A percentile compares a stretch with the other conserved stretches of the same genome.
Evolutionary conservation across 2,329 filamentous ascomycete genomes (phyloP).

Genomic region (Colletotrichum simmondsii): DNA sequence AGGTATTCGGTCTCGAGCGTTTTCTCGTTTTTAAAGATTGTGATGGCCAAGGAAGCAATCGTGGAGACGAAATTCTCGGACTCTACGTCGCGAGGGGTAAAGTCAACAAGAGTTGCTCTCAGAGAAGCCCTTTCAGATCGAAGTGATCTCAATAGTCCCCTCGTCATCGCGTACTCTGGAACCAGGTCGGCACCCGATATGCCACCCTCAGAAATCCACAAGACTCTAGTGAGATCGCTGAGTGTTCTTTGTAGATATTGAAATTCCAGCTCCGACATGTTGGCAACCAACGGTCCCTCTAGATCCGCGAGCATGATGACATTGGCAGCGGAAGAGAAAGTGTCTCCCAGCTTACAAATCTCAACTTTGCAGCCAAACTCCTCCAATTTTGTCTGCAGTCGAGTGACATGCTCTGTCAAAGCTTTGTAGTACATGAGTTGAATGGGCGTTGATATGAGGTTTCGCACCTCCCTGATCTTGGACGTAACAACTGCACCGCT

Average conservation of each 20-base stretch:
- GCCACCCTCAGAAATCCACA: slow-evolving; percentile 42
- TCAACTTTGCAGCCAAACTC: slow-evolving; percentile 31
- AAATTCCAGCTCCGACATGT: slow-evolving; percentile 40
- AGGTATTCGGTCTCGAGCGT: slow-evolving; percentile 37
- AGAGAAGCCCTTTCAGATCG: slow-evolving; percentile 40
- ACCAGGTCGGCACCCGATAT: slow-evolving; percentile 37
- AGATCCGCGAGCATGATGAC: slow-evolving; percentile 44
- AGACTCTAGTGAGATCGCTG: slow-evolving; percentile 37
- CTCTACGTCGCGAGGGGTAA: slow-evolving; percentile 39
- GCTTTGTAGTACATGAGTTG: slow-evolving; percentile 33
- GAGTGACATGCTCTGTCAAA: slow-evolving; percentile 28
- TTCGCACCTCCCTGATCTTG: background rate
- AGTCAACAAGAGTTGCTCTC: slow-evolving; percentile 24
- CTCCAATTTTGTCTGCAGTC: slow-evolving; percentile 31
- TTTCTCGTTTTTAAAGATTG: background rate
- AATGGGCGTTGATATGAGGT: background rate
- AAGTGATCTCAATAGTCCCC: slow-evolving; percentile 39
- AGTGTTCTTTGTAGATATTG: slow-evolving; percentile 39
- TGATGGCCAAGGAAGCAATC: slow-evolving; percentile 4
- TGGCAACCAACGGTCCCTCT: slow-evolving; percentile 41
- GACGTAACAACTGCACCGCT: background rate
- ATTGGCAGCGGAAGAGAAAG: slow-evolving; percentile 19
- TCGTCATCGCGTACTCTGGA: slow-evolving; percentile 41
- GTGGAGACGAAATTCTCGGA: slow-evolving; percentile 34
- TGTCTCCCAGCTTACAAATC: slow-evolving; percentile 19